phyloP scores from a whole-genome alignment of 257 asterid genomes.

The Plantago ovata region DNA sequence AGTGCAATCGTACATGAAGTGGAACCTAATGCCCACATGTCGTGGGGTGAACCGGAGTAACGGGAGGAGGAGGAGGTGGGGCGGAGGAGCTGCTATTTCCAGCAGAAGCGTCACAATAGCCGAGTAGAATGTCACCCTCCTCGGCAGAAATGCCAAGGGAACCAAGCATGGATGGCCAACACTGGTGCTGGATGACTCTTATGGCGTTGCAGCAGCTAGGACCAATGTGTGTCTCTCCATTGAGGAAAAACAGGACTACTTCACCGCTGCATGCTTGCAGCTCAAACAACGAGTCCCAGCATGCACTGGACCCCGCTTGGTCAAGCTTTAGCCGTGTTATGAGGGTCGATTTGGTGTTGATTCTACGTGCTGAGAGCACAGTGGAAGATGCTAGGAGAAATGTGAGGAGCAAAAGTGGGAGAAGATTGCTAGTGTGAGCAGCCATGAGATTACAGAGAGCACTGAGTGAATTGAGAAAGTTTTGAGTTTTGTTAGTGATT shows the following conservation, averaged over 20 bases:
- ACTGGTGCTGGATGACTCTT: constrained; percentile 43
- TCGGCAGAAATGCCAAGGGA: constrained; percentile 55
- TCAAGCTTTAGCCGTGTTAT: constrained; percentile 29
- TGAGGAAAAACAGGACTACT: constrained; percentile 55
- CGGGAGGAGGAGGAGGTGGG: constrained; percentile 19
- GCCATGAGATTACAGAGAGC: constrained; percentile 22
- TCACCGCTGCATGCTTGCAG: constrained; percentile 69
- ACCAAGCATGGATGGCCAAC: constrained; percentile 70
- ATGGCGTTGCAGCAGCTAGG: constrained; percentile 56
- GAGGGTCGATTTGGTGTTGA: constrained; percentile 22
- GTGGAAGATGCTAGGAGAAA: constrained; percentile 19
- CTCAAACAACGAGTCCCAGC: constrained; percentile 65
- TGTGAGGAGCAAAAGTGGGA: constrained; percentile 5
- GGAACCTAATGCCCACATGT: not conserved
- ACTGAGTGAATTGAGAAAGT: not conserved
- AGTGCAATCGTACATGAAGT: not conserved
- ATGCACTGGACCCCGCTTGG: constrained; percentile 36
- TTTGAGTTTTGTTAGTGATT: not conserved
- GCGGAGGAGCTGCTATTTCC: not conserved
- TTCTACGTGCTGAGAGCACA: constrained; percentile 22
- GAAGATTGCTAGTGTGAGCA: constrained; percentile 24
- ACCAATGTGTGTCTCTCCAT: constrained; percentile 64
- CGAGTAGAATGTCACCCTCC: constrained; percentile 53
- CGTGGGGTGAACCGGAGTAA: not conserved
- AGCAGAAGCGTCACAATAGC: constrained; percentile 50